phyloP scores from a whole-genome alignment of 1,284 basidiomycete genomes.

The Xerocomus cyaneibrunnescens region DNA sequence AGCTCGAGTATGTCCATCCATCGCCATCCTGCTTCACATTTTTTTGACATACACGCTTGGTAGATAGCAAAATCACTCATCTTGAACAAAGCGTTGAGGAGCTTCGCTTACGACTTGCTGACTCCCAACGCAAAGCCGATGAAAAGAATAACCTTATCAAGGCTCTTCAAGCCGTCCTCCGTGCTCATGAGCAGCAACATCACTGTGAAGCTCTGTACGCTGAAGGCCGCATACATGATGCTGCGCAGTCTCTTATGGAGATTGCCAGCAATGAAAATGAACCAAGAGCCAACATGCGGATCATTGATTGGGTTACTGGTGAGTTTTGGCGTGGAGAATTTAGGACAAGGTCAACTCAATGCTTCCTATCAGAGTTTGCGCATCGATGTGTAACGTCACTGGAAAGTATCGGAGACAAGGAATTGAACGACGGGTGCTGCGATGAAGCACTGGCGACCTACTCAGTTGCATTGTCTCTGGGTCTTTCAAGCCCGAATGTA shows the following conservation, averaged over 20 bases:
- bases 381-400: not conserved
- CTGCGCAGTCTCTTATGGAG: slow-evolving; percentile 1
- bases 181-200: slow-evolving; percentile 1
- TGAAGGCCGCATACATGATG: slow-evolving; percentile 1
- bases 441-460: slow-evolving; percentile 7
- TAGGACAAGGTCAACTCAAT: not conserved
- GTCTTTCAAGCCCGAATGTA: not conserved
- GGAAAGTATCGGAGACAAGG: slow-evolving; percentile 1
- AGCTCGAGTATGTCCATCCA: slow-evolving; percentile 1
- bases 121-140: not conserved
- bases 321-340: not conserved
- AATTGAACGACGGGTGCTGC: not conserved
- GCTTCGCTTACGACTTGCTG: not conserved
- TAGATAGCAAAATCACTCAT: not conserved
- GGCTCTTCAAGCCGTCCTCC: not conserved
- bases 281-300: not conserved
- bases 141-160: not conserved
- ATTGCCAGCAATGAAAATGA: not conserved
- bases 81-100: not conserved
- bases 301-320: slow-evolving; percentile 1
- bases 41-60: not conserved
- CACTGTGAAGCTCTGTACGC: not conserved
- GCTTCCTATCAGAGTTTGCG: slow-evolving; percentile 1
- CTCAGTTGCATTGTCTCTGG: slow-evolving; percentile 2
- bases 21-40: not conserved